Conservation (phyloP, 2,329 filamentous ascomycete species). For the Fusarium hainanense region DNA sequence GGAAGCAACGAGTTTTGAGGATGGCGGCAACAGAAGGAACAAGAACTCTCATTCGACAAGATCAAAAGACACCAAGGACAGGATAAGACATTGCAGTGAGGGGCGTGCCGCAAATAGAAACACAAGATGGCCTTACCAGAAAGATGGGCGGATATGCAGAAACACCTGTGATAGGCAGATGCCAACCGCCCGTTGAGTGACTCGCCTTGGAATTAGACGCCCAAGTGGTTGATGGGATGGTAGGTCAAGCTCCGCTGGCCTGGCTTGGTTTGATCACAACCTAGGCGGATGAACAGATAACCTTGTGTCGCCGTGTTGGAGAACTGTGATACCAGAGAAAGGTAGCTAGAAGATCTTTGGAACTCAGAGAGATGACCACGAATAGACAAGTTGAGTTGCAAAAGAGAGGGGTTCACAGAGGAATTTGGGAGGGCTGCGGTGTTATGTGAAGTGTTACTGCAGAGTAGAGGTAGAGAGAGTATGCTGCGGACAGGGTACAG, state of each 20-base stretch:
- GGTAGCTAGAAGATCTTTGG: not conserved
- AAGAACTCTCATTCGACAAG: conserved; percentile 49
- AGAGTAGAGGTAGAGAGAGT: conserved; percentile 1
- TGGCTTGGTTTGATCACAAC: conserved; percentile 29
- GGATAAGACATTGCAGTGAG: conserved; percentile 43
- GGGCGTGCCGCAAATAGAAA: conserved; percentile 43
- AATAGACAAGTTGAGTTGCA: not conserved
- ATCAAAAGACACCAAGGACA: conserved; percentile 52
- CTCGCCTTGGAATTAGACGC: conserved; percentile 45
- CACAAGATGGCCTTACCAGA: conserved; percentile 45
- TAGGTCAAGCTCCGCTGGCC: conserved; percentile 53
- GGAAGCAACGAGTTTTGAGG: conserved; percentile 65
- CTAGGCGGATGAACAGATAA: not conserved
- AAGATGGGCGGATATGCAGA: conserved; percentile 33
- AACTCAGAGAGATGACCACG: not conserved
- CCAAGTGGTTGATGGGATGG: conserved; percentile 32
- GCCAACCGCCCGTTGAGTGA: conserved; percentile 41
- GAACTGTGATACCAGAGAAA: not conserved
- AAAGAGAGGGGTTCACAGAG: conserved; percentile 27
- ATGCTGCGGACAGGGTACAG: conserved; percentile 11
- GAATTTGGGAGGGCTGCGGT: conserved; percentile 31
- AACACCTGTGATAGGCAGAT: conserved; percentile 47
- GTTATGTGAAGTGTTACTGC: conserved; percentile 31
- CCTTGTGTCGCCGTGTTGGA: conserved; percentile 10
- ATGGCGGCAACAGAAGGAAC: conserved; percentile 45